Evolutionary conservation across 495 filamentous ascomycete genomes (phyloP), one percentile per base, ranked within the genome.

Genomic region (Trichoderma reesei): DNA sequence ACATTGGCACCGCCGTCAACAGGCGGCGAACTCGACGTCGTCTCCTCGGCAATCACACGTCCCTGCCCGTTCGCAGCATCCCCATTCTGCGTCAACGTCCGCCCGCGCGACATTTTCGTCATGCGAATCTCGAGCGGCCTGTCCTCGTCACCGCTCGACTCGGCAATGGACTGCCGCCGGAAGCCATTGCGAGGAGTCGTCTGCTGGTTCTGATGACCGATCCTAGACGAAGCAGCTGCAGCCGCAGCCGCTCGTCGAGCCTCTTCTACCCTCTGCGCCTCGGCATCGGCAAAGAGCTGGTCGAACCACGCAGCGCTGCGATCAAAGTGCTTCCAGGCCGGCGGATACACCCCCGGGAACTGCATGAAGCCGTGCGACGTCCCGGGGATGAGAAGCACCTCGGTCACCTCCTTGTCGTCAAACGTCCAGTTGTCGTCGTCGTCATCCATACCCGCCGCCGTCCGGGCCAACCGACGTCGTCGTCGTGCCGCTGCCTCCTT

Each of bases 331-430:
- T 86, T 85, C 86, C 89, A 92, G 6, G 87, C 92, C 31, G 94
- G 90, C 0, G 91, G 91, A 68, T 92, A 98, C 7, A 96, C 76
- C 3, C 82, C 77, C 0, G 88, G 90, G 74, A 98, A 96, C 71
- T 96, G 92, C 67, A 96, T 71, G 72, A 98, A 98, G 0, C 94
- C 94, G 69, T 98, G 94, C 10, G 85, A 89, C 38, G 96, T 87
- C 0, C 92, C 91, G 0, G 93, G 94, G 4, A 98, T 85, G 39
- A 98, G 74, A 1, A 82, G 83, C 2, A 96, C 87, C 69, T 96
- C 90, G 0, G 95, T 88, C 60, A 87, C 82, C 60, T 90, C 85
- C 69, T 84, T 84, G 65, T 91, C 91, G 41, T 90, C 81, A 69
- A 93, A 96, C 14, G 37, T 46, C 39, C 62, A 41, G 44, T 20